A percentile compares a stretch with the other conserved stretches of the same genome.
Conservation (phyloP, 495 filamentous ascomycete genomes). For the Evernia prunastri region DNA sequence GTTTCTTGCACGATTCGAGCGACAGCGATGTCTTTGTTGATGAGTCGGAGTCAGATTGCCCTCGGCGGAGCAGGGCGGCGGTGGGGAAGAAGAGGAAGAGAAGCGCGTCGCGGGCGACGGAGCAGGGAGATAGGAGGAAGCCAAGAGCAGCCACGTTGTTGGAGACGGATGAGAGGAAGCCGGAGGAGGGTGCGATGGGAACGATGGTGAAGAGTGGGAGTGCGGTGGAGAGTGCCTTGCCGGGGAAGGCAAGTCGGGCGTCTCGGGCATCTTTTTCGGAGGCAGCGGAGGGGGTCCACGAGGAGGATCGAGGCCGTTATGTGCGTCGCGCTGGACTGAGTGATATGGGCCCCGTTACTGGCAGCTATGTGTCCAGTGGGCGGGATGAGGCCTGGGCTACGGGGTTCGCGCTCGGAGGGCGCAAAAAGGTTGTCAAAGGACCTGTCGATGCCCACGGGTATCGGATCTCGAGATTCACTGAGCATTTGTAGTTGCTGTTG, state of each 20-base stretch:
- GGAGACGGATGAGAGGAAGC: not conserved
- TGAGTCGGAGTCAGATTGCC: not conserved
- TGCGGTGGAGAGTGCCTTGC: not conserved
- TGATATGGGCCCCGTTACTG: not conserved
- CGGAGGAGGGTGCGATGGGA: not conserved
- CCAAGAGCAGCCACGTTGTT: not conserved
- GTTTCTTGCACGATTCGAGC: not conserved
- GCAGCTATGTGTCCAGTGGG: not conserved
- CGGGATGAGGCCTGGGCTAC: not conserved
- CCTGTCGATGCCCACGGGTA: not conserved
- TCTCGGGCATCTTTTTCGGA: not conserved
- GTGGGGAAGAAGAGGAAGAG: constrained; percentile 8
- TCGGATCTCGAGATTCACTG: not conserved
- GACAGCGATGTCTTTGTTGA: not conserved
- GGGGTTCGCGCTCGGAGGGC: not conserved
- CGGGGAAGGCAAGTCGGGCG: not conserved
- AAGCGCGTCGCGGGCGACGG: not conserved
- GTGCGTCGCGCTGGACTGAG: not conserved
- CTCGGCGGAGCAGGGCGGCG: not conserved
- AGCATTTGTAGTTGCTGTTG: not conserved
- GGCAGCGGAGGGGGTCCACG: not conserved
- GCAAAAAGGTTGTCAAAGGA: not conserved
- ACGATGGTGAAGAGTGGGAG: not conserved
- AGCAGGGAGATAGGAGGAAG: not conserved
- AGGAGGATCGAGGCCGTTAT: not conserved